Percentiles rank a stretch among this genome's conserved stretches.
phyloP scores from a whole-genome alignment of 352 stramenopile genomes.

The Phytophthora cactorum region DNA sequence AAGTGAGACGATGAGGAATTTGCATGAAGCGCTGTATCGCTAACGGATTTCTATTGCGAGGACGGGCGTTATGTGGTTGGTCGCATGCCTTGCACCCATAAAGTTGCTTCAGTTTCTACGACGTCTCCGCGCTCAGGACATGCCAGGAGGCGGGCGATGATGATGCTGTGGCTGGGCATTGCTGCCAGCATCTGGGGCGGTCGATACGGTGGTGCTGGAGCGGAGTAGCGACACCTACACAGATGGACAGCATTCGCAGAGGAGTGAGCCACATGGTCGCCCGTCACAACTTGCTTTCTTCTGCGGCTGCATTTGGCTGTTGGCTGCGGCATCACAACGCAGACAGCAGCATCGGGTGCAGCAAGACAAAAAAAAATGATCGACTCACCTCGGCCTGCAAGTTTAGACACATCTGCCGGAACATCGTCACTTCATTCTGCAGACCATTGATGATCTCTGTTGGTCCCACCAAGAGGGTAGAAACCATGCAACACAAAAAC shows the following conservation, averaged over 20 bases:
- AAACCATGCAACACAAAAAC: conserved; percentile 24
- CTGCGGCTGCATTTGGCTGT: conserved; percentile 5
- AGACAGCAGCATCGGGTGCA: not conserved
- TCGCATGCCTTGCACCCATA: conserved; percentile 16
- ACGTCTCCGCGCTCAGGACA: conserved; percentile 43
- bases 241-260: conserved; percentile 34
- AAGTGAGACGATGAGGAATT: conserved; percentile 5
- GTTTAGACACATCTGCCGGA: conserved; percentile 84
- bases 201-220: conserved; percentile 13
- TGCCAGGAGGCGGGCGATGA: conserved; percentile 56
- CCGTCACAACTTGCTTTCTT: conserved; percentile 27
- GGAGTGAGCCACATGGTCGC: conserved; percentile 28
- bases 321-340: conserved; percentile 1
- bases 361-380: conserved; percentile 8
- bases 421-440: conserved; percentile 84
- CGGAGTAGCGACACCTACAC: conserved; percentile 48
- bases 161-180: conserved; percentile 31
- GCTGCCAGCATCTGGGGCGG: conserved; percentile 20
- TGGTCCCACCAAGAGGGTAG: conserved; percentile 19
- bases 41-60: conserved; percentile 41
- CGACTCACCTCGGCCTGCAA: conserved; percentile 76
- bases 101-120: conserved; percentile 20
- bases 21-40: not conserved
- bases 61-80: conserved; percentile 26
- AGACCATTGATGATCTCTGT: conserved; percentile 68